A percentile compares a stretch with the other conserved stretches of the same genome.
Evolutionary conservation across 352 stramenopile species (phyloP).

Genomic region (Halophytophthora batemanensis): DNA sequence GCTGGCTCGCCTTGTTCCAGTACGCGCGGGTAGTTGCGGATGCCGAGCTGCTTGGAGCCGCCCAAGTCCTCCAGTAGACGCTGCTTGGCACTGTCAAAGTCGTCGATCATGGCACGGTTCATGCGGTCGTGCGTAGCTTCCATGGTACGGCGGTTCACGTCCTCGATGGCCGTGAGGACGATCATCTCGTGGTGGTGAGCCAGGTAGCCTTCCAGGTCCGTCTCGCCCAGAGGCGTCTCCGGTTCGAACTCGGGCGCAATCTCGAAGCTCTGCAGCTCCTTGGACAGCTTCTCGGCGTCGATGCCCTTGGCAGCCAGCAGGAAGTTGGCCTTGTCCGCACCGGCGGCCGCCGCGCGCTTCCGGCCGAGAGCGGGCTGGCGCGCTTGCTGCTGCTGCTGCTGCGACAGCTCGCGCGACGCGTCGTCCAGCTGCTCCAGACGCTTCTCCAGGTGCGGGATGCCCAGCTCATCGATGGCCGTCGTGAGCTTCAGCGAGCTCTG

Average conservation of each 20-base stretch:
- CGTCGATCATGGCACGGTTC: conserved; percentile 85
- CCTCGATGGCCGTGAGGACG: conserved; percentile 87
- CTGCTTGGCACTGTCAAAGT: conserved; percentile 79
- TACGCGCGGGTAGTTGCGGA: conserved; percentile 70
- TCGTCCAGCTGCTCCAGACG: conserved; percentile 80
- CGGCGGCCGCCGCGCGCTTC: conserved; percentile 42
- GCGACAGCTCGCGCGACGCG: conserved; percentile 48
- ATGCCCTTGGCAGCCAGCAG: conserved; percentile 81
- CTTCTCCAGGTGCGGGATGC: conserved; percentile 76
- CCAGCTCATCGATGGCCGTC: conserved; percentile 66
- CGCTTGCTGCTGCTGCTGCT: conserved; percentile 33
- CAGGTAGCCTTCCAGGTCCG: conserved; percentile 85
- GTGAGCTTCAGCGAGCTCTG: conserved; percentile 87
- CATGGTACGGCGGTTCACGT: conserved; percentile 78
- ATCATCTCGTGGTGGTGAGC: conserved; percentile 92
- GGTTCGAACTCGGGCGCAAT: conserved; percentile 73
- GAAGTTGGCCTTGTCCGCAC: conserved; percentile 77
- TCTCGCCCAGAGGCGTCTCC: conserved; percentile 79
- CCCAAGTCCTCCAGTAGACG: conserved; percentile 70
- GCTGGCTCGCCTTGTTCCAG: conserved; percentile 34
- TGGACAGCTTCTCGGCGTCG: conserved; percentile 84
- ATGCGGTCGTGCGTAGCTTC: conserved; percentile 79
- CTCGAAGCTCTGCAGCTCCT: conserved; percentile 79
- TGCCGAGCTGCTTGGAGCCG: conserved; percentile 59
- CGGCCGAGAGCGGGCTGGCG: conserved; percentile 25